Evolutionary conservation across 495 filamentous ascomycete genomes (phyloP).

Genomic region (Aspergillus nanangensis): DNA sequence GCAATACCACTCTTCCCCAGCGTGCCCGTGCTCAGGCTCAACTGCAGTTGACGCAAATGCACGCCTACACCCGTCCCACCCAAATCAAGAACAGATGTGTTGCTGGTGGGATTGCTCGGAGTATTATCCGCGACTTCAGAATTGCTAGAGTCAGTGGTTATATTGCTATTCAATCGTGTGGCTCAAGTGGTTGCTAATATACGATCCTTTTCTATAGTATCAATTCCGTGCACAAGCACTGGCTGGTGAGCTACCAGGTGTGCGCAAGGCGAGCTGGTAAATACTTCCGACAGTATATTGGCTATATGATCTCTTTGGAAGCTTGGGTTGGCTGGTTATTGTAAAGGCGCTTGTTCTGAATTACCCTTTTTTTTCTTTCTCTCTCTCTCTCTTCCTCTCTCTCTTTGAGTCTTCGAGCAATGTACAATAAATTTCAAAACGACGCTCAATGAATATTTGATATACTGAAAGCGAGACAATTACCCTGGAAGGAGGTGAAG

Average conservation of each 20-base stretch:
- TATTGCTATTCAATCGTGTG: no score
- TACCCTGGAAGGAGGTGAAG: no score
- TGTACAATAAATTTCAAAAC: no score
- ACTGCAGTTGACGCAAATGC: conserved; percentile 89
- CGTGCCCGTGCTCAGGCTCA: conserved; percentile 85
- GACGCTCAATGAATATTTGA: no score
- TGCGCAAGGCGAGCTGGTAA: conserved; percentile 94
- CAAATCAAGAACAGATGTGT: conserved; percentile 93
- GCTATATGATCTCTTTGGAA: conserved; percentile 11
- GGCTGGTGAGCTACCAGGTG: conserved; percentile 83
- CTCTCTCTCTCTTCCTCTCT: background rate
- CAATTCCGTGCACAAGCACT: conserved; percentile 89
- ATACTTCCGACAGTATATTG: background rate
- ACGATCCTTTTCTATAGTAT: no score
- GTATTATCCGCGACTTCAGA: conserved; percentile 85
- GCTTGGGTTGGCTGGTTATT: conserved; percentile 18
- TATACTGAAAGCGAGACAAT: no score
- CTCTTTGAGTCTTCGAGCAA: no score
- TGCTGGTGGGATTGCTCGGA: conserved; percentile 77
- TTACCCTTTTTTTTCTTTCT: background rate
- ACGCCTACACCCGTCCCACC: conserved; percentile 85
- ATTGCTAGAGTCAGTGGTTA: conserved; percentile 78
- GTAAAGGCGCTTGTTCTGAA: conserved; percentile 23
- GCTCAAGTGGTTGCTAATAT: conserved; percentile 23
- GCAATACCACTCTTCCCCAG: conserved; percentile 79